These are phyloP conservation scores for Aspergillus baeticus DNA, from an alignment of 495 filamentous ascomycete species.

Conservation along the genomic window DNA sequence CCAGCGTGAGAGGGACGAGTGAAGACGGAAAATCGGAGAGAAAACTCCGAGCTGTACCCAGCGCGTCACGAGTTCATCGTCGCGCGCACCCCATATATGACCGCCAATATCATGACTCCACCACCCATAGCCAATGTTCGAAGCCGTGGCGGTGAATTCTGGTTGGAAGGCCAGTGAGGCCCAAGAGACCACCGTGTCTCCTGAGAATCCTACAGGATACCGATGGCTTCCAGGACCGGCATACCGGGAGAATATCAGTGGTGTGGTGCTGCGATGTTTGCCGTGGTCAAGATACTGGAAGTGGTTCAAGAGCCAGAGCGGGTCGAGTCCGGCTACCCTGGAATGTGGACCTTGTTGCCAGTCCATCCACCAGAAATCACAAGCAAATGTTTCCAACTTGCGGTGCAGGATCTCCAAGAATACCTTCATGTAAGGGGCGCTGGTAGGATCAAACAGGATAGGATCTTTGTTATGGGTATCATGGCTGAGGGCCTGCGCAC, in stretches of 20 bases:
- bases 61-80: slow-evolving; percentile 53
- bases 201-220: slow-evolving; percentile 62
- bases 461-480: slow-evolving; percentile 44
- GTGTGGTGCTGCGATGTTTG: slow-evolving; percentile 25
- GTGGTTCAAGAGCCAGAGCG: slow-evolving; percentile 61
- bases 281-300: slow-evolving; percentile 54
- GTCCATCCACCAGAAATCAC: slow-evolving; percentile 64
- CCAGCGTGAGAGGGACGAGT: slow-evolving; percentile 51
- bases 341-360: slow-evolving; percentile 60
- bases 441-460: slow-evolving; percentile 53
- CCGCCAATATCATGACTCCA: slow-evolving; percentile 66
- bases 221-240: slow-evolving; percentile 58
- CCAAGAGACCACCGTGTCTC: slow-evolving; percentile 57
- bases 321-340: slow-evolving; percentile 54
- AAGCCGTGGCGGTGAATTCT: slow-evolving; percentile 61
- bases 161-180: slow-evolving; percentile 57
- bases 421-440: slow-evolving; percentile 50
- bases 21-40: slow-evolving; percentile 57
- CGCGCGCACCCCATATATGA: slow-evolving; percentile 48
- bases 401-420: slow-evolving; percentile 56
- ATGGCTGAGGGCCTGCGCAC: slow-evolving; percentile 46
- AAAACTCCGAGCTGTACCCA: slow-evolving; percentile 60
- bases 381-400: slow-evolving; percentile 45
- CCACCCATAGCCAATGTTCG: slow-evolving; percentile 65
- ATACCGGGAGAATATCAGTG: slow-evolving; percentile 52